Conservation (phyloP, 106 monocot genomes). For the Dioscorea zingiberensis region DNA sequence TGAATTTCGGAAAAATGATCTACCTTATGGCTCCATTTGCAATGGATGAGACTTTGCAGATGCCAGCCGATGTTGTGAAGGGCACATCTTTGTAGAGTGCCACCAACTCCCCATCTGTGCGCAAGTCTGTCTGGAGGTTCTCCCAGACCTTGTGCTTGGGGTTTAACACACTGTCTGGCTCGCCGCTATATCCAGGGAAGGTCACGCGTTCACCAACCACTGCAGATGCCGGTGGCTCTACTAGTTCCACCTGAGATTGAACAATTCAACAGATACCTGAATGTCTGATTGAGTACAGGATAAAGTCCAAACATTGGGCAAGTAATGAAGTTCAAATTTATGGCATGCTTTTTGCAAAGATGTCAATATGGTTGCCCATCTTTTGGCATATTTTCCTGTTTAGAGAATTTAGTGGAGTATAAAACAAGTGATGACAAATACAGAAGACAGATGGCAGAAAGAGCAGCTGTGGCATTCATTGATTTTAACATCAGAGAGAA, state of each 20-base stretch:
- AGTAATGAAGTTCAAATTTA: too few species aligned
- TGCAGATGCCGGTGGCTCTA: constrained; percentile 71
- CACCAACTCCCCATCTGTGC: constrained; percentile 45
- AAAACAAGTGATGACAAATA: too few species aligned
- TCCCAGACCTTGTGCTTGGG: constrained; percentile 94
- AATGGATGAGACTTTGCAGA: constrained; percentile 80
- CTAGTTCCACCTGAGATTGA: constrained; percentile 65
- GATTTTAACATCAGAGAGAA: too few species aligned
- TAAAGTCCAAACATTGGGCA: too few species aligned
- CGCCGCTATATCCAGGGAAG: constrained; percentile 56
- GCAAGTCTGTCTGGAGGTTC: constrained; percentile 58
- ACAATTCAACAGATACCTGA: not conserved
- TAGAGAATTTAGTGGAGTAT: too few species aligned
- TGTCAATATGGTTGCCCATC: too few species aligned
- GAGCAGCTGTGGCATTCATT: too few species aligned
- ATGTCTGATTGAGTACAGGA: too few species aligned
- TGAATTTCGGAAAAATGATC: not conserved
- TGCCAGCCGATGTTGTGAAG: constrained; percentile 75
- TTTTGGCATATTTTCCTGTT: too few species aligned
- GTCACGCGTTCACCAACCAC: constrained; percentile 58
- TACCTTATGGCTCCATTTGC: constrained; percentile 58
- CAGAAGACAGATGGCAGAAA: too few species aligned
- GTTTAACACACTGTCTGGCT: constrained; percentile 62
- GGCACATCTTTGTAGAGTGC: constrained; percentile 68
- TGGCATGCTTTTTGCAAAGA: too few species aligned